phyloP scores from a whole-genome alignment of 108 stramenopile genomes.

The Fragilaria radians region DNA sequence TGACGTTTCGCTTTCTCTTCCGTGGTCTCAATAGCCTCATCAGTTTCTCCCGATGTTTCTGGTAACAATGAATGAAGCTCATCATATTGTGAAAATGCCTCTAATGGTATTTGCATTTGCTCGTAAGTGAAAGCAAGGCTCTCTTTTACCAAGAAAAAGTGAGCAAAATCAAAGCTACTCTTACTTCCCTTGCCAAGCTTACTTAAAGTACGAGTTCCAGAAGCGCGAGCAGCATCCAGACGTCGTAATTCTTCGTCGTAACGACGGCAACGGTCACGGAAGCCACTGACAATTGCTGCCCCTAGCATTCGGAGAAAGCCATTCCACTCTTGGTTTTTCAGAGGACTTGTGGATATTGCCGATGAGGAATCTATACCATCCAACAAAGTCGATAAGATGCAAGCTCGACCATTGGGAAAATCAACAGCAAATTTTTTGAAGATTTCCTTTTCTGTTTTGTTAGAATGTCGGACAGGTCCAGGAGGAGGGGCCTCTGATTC shows the following conservation, averaged over 20 bases:
- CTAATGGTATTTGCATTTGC: constrained; percentile 69
- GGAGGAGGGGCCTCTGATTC: constrained; percentile 23
- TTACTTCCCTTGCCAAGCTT: background rate
- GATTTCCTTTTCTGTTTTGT: constrained; percentile 42
- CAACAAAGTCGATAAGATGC: constrained; percentile 51
- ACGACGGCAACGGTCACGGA: constrained; percentile 53
- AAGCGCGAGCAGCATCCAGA: constrained; percentile 45
- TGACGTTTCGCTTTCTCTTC: constrained; percentile 9
- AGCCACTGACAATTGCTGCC: constrained; percentile 55
- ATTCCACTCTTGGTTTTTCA: constrained; percentile 65
- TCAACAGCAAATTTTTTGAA: constrained; percentile 57
- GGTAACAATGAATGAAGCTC: constrained; percentile 67
- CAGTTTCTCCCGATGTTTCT: constrained; percentile 20
- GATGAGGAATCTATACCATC: constrained; percentile 11
- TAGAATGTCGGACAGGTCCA: constrained; percentile 22
- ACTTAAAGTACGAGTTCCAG: background rate
- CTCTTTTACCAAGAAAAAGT: constrained; percentile 81
- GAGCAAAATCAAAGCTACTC: constrained; percentile 46
- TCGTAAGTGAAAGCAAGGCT: constrained; percentile 76
- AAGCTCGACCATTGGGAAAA: constrained; percentile 68
- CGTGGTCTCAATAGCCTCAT: constrained; percentile 14
- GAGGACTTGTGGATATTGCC: background rate
- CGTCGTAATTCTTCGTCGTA: constrained; percentile 71
- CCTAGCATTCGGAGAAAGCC: constrained; percentile 58
- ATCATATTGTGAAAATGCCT: constrained; percentile 76